A percentile compares a stretch with the other conserved stretches of the same genome.
phyloP scores from a whole-genome alignment of 805 yeast genomes.

The Zygosaccharomyces rouxii region DNA sequence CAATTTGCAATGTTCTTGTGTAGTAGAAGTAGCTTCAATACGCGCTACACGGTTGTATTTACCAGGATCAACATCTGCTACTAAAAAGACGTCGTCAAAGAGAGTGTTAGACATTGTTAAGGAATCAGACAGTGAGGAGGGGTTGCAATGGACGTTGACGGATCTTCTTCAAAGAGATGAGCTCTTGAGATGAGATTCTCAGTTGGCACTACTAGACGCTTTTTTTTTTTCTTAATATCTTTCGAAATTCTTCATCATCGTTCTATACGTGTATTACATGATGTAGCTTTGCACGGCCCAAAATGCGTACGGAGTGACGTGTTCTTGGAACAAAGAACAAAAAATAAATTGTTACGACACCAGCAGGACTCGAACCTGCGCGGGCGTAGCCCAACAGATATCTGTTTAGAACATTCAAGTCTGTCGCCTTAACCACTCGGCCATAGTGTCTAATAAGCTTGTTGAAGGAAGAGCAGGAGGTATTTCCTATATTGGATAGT shows the following conservation, averaged over 20 bases:
- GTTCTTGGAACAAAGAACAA: no score
- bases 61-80: conserved; percentile 78
- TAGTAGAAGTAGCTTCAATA: conserved; percentile 80
- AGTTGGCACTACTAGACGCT: neutral
- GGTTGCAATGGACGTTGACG: neutral
- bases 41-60: conserved; percentile 91
- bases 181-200: neutral
- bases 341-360: conserved; percentile 45
- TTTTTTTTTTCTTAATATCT: no score
- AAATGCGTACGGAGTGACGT: no score
- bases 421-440: conserved; percentile 78
- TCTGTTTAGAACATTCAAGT: conserved; percentile 49
- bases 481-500: no score
- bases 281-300: no score
- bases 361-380: conserved; percentile 80
- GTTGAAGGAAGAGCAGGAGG: no score
- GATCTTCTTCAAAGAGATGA: neutral
- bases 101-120: conserved; percentile 62
- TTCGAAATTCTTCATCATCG: neutral
- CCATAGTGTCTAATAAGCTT: conserved; percentile 46
- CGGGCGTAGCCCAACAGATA: conserved; percentile 70
- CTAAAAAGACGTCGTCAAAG: conserved; percentile 88
- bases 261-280: neutral
- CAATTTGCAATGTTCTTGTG: conserved; percentile 64
- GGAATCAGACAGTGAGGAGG: neutral